Percentiles rank a stretch among this genome's conserved stretches.
Evolutionary conservation across 1,284 basidiomycete species (phyloP).

Genomic region (Coriolopsis trogii): DNA sequence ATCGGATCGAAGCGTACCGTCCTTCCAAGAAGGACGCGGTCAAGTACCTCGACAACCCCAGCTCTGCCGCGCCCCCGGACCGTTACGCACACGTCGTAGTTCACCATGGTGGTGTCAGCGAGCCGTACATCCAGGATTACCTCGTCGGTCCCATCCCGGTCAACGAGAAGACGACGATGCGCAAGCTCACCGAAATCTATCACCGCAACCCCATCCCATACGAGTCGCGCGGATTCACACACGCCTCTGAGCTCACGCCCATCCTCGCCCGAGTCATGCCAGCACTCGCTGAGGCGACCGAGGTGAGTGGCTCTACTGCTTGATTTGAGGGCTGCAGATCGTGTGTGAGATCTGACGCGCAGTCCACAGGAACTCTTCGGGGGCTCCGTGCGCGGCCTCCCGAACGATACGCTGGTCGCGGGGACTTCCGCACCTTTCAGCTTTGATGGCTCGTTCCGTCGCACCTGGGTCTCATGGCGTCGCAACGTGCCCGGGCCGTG

Average conservation of each 20-base stretch:
- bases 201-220: constrained; percentile 52
- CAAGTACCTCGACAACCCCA: constrained; percentile 45
- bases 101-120: constrained; percentile 48
- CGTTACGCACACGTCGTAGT: constrained; percentile 52
- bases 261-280: constrained; percentile 36
- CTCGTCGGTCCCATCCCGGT: constrained; percentile 60
- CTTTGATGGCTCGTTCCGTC: constrained; percentile 62
- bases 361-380: constrained; percentile 45
- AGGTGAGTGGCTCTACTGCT: constrained; percentile 36
- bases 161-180: constrained; percentile 38
- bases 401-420: constrained; percentile 51
- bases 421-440: constrained; percentile 53
- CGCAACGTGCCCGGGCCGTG: constrained; percentile 52
- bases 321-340: background rate
- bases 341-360: constrained; percentile 9
- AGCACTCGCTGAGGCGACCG: constrained; percentile 40
- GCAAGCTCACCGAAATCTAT: constrained; percentile 51
- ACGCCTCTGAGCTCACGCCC: constrained; percentile 38
- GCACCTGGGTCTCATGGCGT: constrained; percentile 53
- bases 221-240: constrained; percentile 49
- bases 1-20: constrained; percentile 50
- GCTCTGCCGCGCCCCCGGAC: constrained; percentile 30
- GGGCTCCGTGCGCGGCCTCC: constrained; percentile 38
- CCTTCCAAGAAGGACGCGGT: constrained; percentile 55
- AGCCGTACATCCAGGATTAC: constrained; percentile 53